These are phyloP conservation scores for Exophiala sp. DNA, from an alignment of 2,329 filamentous ascomycete genomes.

Conservation along the genomic window DNA sequence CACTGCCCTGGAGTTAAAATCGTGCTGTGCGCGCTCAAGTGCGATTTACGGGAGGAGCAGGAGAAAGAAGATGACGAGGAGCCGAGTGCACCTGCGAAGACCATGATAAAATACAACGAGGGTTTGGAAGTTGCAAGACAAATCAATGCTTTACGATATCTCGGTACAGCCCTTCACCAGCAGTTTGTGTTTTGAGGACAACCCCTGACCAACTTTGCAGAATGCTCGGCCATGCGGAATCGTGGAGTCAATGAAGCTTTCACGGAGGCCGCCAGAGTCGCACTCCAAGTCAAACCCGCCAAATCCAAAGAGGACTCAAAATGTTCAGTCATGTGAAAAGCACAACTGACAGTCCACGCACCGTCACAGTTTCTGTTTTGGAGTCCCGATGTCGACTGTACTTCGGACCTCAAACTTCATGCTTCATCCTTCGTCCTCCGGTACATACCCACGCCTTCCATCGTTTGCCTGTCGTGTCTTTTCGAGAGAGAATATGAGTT, in stretches of 20 bases:
- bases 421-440: background rate
- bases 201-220: conserved; percentile 39
- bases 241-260: conserved; percentile 97
- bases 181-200: background rate
- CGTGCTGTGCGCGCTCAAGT: conserved; percentile 92
- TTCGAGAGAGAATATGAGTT: background rate
- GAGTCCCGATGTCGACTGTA: background rate
- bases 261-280: conserved; percentile 92
- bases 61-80: conserved; percentile 58
- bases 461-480: background rate
- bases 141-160: conserved; percentile 87
- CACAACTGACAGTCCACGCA: background rate
- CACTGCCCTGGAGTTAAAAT: conserved; percentile 95
- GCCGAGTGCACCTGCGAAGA: conserved; percentile 35
- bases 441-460: conserved; percentile 12
- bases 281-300: conserved; percentile 52
- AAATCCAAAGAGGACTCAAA: conserved; percentile 33
- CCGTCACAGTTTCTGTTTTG: background rate
- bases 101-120: conserved; percentile 75
- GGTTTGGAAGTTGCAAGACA: conserved; percentile 84
- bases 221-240: conserved; percentile 98
- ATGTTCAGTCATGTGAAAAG: conserved; percentile 28
- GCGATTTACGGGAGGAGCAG: conserved; percentile 81
- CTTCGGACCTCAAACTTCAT: background rate
- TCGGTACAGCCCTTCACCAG: conserved; percentile 50